Evolutionary conservation across 768 basidiomycete species (phyloP), one percentile per base, ranked within the genome.

Genomic region (Suillus alpinus): DNA sequence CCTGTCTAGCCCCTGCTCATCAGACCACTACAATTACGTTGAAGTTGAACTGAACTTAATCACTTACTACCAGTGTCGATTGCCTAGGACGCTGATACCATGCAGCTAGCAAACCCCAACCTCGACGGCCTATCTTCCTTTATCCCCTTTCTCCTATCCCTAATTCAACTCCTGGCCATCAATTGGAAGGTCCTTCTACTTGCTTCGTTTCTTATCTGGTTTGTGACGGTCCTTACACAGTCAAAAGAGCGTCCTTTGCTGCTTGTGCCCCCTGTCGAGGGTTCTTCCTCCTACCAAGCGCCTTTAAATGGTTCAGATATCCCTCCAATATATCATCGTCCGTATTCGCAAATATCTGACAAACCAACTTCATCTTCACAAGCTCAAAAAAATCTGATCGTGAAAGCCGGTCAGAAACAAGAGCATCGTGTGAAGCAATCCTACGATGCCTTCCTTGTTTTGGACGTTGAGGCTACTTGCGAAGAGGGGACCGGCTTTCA

Each of bases 391-490:
- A 58, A 65, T 16, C 56, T 53, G 12, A 47, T 47, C 34, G 46
- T 34, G 10, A 40, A 39, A 43, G 32, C 52, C 34, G 43, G 44
- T 18, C 60, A 71, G 36, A 58, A 46, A 16, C 70, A 66, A n/a
- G 16, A 61, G 16, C 26, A 55, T 36, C 53, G 56, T 40, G 70
- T 63, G 29, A 78, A 74, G 61, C 83, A 84, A 58, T 74, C 83
- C 0, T 91, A 85, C 68, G 92, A 94, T 51, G 85, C 83, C 5
- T 94, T 94, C 68, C 83, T 97, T 18, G 88, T 97, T 39, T 80
- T 96, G 59, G 95, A 98, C 67, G 88, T 95, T 56, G 94, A 95
- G 71, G 94, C 87, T 13, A 95, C 94, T 2, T 95, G 94, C 67
- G 70, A 81, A 47, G 73, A 72, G 66, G 89, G 88, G 40, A 81